phyloP scores from a whole-genome alignment of 2,329 filamentous ascomycete species.

The Aspergillus costaricaensis region DNA sequence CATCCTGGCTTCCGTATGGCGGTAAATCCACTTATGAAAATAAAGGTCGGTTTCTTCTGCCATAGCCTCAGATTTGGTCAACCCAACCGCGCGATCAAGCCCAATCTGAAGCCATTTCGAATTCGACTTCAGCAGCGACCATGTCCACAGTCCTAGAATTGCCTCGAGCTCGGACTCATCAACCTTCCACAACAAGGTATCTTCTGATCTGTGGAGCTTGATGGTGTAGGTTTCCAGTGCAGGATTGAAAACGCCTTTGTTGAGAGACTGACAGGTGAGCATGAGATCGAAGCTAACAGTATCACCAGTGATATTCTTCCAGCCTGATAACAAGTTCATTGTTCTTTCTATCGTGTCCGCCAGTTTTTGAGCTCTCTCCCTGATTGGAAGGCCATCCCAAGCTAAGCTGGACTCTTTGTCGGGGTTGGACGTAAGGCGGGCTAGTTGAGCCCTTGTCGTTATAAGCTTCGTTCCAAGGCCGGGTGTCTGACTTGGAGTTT shows the following conservation, averaged over 20 bases:
- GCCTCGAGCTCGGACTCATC: slow-evolving; percentile 33
- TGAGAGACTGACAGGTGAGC: slow-evolving; percentile 18
- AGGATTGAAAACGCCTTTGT: background rate
- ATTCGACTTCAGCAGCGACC: slow-evolving; percentile 30
- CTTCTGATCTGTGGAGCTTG: slow-evolving; percentile 20
- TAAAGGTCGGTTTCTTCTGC: slow-evolving; percentile 26
- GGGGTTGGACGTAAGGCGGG: slow-evolving; percentile 23
- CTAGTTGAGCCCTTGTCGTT: slow-evolving; percentile 25
- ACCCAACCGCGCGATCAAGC: slow-evolving; percentile 27
- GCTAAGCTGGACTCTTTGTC: slow-evolving; percentile 10
- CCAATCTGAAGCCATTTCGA: slow-evolving; percentile 16
- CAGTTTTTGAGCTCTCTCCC: slow-evolving; percentile 24
- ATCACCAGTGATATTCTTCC: slow-evolving; percentile 18
- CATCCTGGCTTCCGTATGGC: slow-evolving; percentile 26
- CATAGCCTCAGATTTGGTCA: slow-evolving; percentile 22
- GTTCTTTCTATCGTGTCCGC: slow-evolving; percentile 29
- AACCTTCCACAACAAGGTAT: slow-evolving; percentile 29
- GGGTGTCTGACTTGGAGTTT: background rate
- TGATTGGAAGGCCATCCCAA: slow-evolving; percentile 34
- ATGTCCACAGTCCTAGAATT: slow-evolving; percentile 35
- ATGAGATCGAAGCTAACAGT: slow-evolving; percentile 22
- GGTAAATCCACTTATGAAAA: slow-evolving; percentile 37
- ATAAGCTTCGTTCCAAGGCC: slow-evolving; percentile 18
- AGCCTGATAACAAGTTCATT: slow-evolving; percentile 31
- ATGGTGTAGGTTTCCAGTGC: slow-evolving; percentile 19